Evolutionary conservation across 441 rosid species (phyloP), one percentile per base, ranked within the genome.

Genomic region (Hura crepitans): DNA sequence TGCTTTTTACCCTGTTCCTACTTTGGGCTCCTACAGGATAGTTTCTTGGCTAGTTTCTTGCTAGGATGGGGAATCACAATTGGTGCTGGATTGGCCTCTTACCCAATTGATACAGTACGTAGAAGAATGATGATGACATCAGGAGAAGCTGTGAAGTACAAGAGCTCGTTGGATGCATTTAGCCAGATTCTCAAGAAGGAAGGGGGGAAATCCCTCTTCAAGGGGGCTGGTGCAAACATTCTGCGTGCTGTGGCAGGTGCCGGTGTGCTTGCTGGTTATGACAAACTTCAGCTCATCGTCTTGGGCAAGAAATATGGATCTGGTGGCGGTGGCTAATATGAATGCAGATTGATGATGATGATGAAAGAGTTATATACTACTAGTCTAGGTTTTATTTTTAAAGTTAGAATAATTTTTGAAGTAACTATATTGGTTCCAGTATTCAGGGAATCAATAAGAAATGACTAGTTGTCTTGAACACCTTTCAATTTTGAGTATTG

Each of bases 101-200:
- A 94, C 74, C 98, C 98, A 0, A 82, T 94, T 6, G 97, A 94
- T 70, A 90, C 96, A 0, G 94, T 91, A 15, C 91, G 97, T 1
- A 89, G 97, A 86, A 87, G 98, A 78, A 94, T 91, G 98, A 94
- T 94, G 98, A 91, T 94, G 97, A 94, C 98, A 0, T 94, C 97
- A 6, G 97, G 97, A 59, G 97, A 94, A 81, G 93, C 97, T 42
- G 93, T 88, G 53, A 93, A 91, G 81, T 93, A 91, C 81, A 87
- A 85, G 72, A 91, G 93, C 79, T 93, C 98, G 0, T 5, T 89
- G 76, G 85, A 81, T 72, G 98, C 97, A 8, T 93, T 93, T 68
- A 8, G 35, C 12, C 90, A 93, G 82, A 91, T 89, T 27, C 2
- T 93, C 50, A 84, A 89, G 83, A 93, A 82, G 0, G 98, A 91